Conservation (phyloP, 208 protist species). For the Acanthamoeba healyi region DNA sequence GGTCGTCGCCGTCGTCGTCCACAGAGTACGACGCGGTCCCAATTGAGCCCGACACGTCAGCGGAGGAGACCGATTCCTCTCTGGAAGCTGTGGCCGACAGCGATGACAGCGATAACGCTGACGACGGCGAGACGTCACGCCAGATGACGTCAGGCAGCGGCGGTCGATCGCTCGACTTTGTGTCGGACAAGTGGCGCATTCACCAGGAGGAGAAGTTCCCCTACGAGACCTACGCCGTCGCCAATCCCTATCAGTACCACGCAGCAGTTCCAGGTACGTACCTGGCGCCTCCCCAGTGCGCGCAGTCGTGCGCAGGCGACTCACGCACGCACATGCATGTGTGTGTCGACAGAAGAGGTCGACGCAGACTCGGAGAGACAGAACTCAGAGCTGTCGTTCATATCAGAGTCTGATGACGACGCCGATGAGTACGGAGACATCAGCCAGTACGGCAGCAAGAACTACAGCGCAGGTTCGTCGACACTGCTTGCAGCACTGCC, state of each 20-base stretch:
- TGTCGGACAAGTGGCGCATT: neutral
- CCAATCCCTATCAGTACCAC: too few species aligned
- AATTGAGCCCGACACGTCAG: too few species aligned
- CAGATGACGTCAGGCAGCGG: neutral
- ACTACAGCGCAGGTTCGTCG: neutral
- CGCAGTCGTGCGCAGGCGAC: too few species aligned
- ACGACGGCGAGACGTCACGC: too few species aligned
- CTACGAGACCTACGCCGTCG: neutral
- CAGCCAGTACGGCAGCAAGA: slow-evolving; percentile 29
- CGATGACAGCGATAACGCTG: too few species aligned
- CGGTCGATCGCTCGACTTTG: neutral
- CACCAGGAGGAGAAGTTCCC: neutral
- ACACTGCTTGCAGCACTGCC: too few species aligned
- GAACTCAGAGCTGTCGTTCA: neutral
- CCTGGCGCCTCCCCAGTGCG: too few species aligned
- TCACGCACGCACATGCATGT: too few species aligned
- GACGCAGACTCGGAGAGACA: too few species aligned
- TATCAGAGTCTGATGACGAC: neutral
- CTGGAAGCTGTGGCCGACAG: too few species aligned
- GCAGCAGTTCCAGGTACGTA: too few species aligned
- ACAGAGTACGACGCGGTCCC: neutral
- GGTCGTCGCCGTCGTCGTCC: neutral
- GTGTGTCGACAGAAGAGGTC: neutral
- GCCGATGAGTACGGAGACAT: slow-evolving; percentile 13
- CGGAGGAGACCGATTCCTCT: too few species aligned